Base-by-base conservation (phyloP, 2,329 filamentous ascomycete species). In the Aspergillus thermomutatus region DNA sequence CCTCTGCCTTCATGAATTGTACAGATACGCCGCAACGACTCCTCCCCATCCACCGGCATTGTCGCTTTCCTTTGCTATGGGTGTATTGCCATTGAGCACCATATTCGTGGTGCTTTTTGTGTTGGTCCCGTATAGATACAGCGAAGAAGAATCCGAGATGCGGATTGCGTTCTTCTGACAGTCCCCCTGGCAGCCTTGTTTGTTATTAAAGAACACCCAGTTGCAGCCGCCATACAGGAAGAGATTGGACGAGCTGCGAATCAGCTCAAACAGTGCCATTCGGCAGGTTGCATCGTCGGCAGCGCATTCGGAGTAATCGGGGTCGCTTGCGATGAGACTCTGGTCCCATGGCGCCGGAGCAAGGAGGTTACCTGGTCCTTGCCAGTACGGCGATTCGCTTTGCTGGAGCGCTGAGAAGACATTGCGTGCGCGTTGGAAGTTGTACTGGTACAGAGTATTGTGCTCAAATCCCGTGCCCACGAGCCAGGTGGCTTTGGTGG, bases 391-490 rank as follows among this genome's bases (percentile, higher is more conserved):
- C 0, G 67, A 66, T 53, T 73, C 70, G 48, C 62, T 64, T 43
- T 73, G 71, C 58, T 70, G 65, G 60, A 72, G 59, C 10, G 68
- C 75, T 10, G 70, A 65, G 57, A 76, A 80, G 52, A 80, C 68
- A 49, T 78, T 77, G 41, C 67, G 61, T 3, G 76, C 75, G 31
- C 69, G 64, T 53, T 76, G 66, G 58, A 80, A 74, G 54, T 80
- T 78, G 67, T 79, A 80, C 58, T 80, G 72, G 65, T 81, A 81
- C 2, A 80, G 66, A 46, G 75, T 72, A 54, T 77, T 72, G 66
- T 81, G 79, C 59, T 81, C 79, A n/a, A 74, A 76, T 1, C 73
- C 74, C 0, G 75, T 78, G 25, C 78, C 78, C 47, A 75, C 72
- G 1, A 80, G 69, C 78, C 78, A 80, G 47, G 75, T 75, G 1